Evolutionary conservation across 2,329 filamentous ascomycete genomes (phyloP), one percentile per base, ranked within the genome.

Genomic region (Teratosphaeria gauchensis): DNA sequence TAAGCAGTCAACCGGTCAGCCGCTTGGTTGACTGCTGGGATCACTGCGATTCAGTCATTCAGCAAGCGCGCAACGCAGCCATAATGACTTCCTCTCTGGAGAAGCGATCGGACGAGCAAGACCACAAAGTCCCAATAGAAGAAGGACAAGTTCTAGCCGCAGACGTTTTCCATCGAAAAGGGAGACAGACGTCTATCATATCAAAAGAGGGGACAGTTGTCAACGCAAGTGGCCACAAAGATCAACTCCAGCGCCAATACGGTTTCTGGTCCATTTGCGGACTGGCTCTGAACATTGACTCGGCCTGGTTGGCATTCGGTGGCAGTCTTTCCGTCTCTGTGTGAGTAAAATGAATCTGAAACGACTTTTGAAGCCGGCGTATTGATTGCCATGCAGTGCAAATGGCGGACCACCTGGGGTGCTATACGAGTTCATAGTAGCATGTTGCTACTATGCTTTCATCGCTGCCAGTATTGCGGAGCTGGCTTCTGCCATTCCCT

Each of bases 191-290:
- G 2, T 68, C 66, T 9, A 52, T 70, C 30, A 65, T 69, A 16
- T 66, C 63, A 52, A 66, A 68, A 58, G 66, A 68, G 42, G 77
- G 78, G 11, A 71, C 77, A 33, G 67, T 77, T n/a, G 69, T 87
- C 67, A 87, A 87, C 66, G 83, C 82, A 0, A 84, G 84, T 1
- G 84, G 84, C 5, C 83, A 87, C 69, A 76, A 75, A 61, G 84
- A 87, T 69, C 83, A 87, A 68, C 72, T 87, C 42, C 79, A 81
- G 59, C 77, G 84, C 16, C 84, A 87, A 65, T 87, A 86, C 69
- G 79, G 81, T 38, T 73, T 86, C 8, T 64, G 84, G 53, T 81
- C 79, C 55, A 79, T 86, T 51, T 82, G 82, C 56, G 83, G 82
- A 28, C 61, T 73, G 53, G 83, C 82, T 0, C 71, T 86, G 55